These are phyloP conservation scores for Cornus florida DNA, from an alignment of 148 eudicot genomes.

Conservation along the genomic window DNA sequence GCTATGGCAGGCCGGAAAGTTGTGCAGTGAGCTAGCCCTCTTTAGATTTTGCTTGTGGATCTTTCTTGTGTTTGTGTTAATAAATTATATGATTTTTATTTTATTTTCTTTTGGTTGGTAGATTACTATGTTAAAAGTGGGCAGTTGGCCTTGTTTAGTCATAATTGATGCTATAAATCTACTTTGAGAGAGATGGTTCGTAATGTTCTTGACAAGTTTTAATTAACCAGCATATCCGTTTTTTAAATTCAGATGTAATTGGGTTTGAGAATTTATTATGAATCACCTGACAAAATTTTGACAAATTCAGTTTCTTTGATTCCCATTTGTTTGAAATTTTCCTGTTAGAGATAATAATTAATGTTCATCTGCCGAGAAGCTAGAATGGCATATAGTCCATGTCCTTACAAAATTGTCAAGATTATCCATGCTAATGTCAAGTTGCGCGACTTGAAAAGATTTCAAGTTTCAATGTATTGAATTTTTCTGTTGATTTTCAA, in stretches of 20 bases:
- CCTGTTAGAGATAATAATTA: background rate
- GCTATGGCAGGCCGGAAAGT: too few relatives aligned
- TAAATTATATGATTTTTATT: too few relatives aligned
- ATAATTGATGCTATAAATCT: conserved; percentile 3
- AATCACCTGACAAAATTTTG: background rate
- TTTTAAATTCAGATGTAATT: background rate
- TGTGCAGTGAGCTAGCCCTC: too few relatives aligned
- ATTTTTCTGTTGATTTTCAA: background rate
- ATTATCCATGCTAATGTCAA: background rate
- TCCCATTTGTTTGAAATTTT: background rate
- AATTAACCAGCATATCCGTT: background rate
- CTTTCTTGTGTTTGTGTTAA: background rate
- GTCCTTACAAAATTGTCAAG: background rate
- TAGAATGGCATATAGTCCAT: background rate
- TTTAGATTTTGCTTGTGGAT: background rate
- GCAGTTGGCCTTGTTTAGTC: background rate
- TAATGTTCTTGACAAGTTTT: background rate
- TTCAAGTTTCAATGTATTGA: background rate
- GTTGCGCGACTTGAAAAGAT: conserved; percentile 3
- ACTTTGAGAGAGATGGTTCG: background rate
- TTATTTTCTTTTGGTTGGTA: too few relatives aligned
- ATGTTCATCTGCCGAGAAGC: background rate
- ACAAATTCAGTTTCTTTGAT: background rate
- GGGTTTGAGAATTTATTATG: background rate
- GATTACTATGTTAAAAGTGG: conserved; percentile 4